Conservation (phyloP, 345 rosid genomes). For the Ceriops zippeliana region DNA sequence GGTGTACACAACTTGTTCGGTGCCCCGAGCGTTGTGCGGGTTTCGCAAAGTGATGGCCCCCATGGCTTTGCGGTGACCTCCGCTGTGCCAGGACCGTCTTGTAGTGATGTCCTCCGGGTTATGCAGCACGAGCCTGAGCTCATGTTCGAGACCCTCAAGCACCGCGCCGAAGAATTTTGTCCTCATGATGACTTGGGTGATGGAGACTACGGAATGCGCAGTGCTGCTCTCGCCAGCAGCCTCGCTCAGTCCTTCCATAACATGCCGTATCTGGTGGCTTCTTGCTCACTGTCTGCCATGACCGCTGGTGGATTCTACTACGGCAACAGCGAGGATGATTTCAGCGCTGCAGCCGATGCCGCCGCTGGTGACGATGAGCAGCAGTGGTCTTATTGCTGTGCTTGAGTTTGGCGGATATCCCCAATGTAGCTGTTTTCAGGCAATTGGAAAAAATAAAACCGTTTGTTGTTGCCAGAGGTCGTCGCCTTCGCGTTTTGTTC, state of each 20-base stretch:
- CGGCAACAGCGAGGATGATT: slow-evolving; percentile 43
- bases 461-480: slow-evolving; percentile 23
- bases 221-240: slow-evolving; percentile 40
- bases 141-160: slow-evolving; percentile 89
- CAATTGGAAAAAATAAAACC: not conserved
- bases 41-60: slow-evolving; percentile 88
- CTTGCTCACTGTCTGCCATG: slow-evolving; percentile 64
- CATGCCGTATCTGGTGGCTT: slow-evolving; percentile 76
- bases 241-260: slow-evolving; percentile 69
- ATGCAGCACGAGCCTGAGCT: slow-evolving; percentile 98
- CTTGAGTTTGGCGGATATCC: slow-evolving; percentile 29
- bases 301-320: slow-evolving; percentile 54
- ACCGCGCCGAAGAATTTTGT: slow-evolving; percentile 64
- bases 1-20: slow-evolving; percentile 95
- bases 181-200: slow-evolving; percentile 28
- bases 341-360: slow-evolving; percentile 32
- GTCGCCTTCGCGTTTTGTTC: slow-evolving; percentile 19
- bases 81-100: slow-evolving; percentile 77
- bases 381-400: slow-evolving; percentile 70
- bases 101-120: slow-evolving; percentile 83
- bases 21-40: slow-evolving; percentile 84
- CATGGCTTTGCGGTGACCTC: slow-evolving; percentile 82
- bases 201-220: slow-evolving; percentile 31
- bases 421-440: not conserved
- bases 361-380: slow-evolving; percentile 45